Evolutionary conservation across 176 grass and related monocot species (phyloP), one percentile per base, ranked within the genome.

Genomic region (Raddia distichophylla): DNA sequence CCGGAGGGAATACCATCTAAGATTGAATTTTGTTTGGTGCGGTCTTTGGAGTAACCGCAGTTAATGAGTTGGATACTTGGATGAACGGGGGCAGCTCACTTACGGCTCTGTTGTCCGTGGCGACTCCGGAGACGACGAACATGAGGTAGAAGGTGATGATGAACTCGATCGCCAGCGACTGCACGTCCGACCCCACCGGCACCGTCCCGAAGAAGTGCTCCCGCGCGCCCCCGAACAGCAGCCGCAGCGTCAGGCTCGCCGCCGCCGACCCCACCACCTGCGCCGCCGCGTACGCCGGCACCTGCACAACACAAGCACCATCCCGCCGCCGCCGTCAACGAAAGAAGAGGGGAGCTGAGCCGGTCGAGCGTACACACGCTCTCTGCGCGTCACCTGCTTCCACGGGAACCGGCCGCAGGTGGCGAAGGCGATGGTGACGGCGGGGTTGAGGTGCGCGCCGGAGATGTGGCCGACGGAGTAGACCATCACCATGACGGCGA

Each of bases 391-490:
- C 17, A 94, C 92, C 83, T 97, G 90, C 82, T 27, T 82, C 96
- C 96, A 98, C 1, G 92, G 95, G 78, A 98, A 95, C 3, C 89
- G 86, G 37, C 88, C 71, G 60, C 90, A 93, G 44, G 93, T 93
- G 62, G 93, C 96, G 45, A 95, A 99, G 54, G 96, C 90, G 14
- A 99, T 1, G 56, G 88, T 84, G 66, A 99, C 96, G 37, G 96
- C 93, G 2, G 96, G 96, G 74, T 99, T 99, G 67, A 99, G 84
- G 83, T 99, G 96, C 3, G 91, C 96, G 59, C 96, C 90, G 79
- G 96, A 99, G 79, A 95, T 99, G 79, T 99, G 96, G 49, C 96
- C 96, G 9, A 99, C 82, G 17, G 91, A 95, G 86, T 99, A 99
- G 0, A 93, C 82, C 96, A 99, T 95, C 10, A 93, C 96, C 96